Evolutionary conservation across 257 asterid species (phyloP).

Genomic region (Forsythia viridissima): DNA sequence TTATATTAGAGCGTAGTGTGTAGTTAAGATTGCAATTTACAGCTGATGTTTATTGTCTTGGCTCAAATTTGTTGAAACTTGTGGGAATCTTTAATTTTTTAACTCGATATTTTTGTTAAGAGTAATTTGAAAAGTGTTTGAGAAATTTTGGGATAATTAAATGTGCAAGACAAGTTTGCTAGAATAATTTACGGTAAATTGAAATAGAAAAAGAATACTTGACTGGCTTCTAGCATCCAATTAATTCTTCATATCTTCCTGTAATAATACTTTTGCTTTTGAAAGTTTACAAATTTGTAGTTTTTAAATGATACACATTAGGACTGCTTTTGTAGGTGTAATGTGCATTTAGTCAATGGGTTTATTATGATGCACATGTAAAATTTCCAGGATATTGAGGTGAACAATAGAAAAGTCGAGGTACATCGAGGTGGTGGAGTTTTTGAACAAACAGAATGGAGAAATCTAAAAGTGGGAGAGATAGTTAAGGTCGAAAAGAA

Average conservation of each 20-base stretch:
- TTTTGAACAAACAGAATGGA: constrained; percentile 67
- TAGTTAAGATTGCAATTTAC: no score
- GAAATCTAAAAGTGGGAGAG: constrained; percentile 76
- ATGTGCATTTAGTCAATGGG: neutral
- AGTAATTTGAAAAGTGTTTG: no score
- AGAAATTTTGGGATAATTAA: no score
- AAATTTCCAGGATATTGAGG: constrained; percentile 69
- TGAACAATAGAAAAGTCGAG: constrained; percentile 72
- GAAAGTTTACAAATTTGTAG: neutral
- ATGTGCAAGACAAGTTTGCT: no score
- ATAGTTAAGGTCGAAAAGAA: constrained; percentile 84
- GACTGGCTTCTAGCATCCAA: neutral
- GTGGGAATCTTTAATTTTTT: no score
- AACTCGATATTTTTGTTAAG: no score
- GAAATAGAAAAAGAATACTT: neutral
- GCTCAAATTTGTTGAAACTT: no score
- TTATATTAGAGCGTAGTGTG: neutral
- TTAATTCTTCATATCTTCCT: neutral
- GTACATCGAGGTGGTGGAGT: constrained; percentile 68
- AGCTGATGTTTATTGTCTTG: no score
- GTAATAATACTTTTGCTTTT: neutral
- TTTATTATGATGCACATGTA: constrained; percentile 10
- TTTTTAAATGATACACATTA: neutral
- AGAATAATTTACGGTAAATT: no score
- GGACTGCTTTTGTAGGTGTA: neutral